A percentile compares a stretch with the other conserved stretches of the same genome.
phyloP scores from a whole-genome alignment of 2,329 filamentous ascomycete genomes.

The Leptoxyphium fumago region DNA sequence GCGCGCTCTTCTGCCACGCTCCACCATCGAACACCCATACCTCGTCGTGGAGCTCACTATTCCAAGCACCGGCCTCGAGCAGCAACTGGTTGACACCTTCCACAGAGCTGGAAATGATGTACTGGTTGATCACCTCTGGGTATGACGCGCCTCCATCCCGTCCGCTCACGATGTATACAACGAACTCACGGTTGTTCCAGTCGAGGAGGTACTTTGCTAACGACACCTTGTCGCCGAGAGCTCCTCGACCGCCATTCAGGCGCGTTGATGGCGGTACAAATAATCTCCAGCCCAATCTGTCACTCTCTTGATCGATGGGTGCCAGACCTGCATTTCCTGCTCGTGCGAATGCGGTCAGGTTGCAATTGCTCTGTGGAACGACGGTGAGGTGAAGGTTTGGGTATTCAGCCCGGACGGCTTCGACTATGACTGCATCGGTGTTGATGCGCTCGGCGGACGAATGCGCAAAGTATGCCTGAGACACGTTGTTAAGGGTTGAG shows the following conservation, averaged over 20 bases:
- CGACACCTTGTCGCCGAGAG: conserved; percentile 23
- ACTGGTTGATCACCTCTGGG: conserved; percentile 24
- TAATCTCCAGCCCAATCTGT: conserved; percentile 23
- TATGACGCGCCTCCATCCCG: conserved; percentile 23
- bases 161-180: conserved; percentile 28
- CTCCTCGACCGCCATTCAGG: conserved; percentile 22
- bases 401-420: conserved; percentile 31
- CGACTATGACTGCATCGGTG: conserved; percentile 29
- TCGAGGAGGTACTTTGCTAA: conserved; percentile 33
- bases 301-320: conserved; percentile 26
- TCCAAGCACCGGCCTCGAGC: conserved; percentile 40
- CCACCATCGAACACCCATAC: conserved; percentile 53
- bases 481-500: conserved; percentile 20
- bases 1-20: conserved; percentile 46
- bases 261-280: conserved; percentile 26
- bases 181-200: conserved; percentile 29
- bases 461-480: conserved; percentile 29
- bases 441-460: conserved; percentile 27
- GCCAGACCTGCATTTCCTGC: conserved; percentile 27
- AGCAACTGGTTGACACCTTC: conserved; percentile 36
- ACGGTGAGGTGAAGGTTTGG: conserved; percentile 30
- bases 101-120: conserved; percentile 26
- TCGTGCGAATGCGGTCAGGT: conserved; percentile 28
- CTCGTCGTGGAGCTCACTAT: conserved; percentile 43
- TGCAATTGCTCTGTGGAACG: conserved; percentile 18